Percentiles rank a stretch among this genome's conserved stretches.
Conservation (phyloP, 208 protist genomes). For the Leishmania lainsoni region DNA sequence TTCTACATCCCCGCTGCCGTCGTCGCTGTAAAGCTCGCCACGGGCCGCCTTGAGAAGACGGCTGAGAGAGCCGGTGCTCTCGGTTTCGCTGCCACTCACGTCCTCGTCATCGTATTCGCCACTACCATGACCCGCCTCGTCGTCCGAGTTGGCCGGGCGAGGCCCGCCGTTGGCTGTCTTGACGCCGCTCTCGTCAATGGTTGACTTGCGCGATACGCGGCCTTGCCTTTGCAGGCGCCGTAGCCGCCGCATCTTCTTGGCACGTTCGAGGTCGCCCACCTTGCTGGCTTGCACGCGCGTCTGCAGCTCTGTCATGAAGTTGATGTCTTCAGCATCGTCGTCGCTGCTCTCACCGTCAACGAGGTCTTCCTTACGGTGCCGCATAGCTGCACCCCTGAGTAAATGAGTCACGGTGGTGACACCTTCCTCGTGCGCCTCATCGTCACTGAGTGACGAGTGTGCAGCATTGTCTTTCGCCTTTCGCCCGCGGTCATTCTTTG, state of each 20-base stretch:
- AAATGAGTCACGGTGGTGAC: conserved; percentile 30
- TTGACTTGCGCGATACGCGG: conserved; percentile 63
- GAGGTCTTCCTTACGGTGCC: neutral
- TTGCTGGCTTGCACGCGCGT: conserved; percentile 51
- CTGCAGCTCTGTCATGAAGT: conserved; percentile 61
- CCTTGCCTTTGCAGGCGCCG: conserved; percentile 71
- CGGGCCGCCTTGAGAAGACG: conserved; percentile 21
- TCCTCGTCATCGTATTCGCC: conserved; percentile 33
- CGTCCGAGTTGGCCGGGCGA: conserved; percentile 12
- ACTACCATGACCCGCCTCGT: conserved; percentile 28
- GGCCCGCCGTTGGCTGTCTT: conserved; percentile 29
- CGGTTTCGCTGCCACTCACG: conserved; percentile 20
- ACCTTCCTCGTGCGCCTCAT: conserved; percentile 11
- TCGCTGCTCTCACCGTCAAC: conserved; percentile 2
- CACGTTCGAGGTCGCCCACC: conserved; percentile 58
- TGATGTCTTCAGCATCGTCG: conserved; percentile 24
- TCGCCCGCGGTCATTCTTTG: neutral
- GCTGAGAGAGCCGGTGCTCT: conserved; percentile 35
- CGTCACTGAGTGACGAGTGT: neutral
- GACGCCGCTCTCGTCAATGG: conserved; percentile 58
- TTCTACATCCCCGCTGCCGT: conserved; percentile 33
- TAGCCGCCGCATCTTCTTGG: conserved; percentile 79
- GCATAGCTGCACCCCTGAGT: conserved; percentile 46
- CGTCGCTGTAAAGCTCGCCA: conserved; percentile 37
- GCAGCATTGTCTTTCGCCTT: no score